Percentiles rank a stretch among this genome's conserved stretches.
These are phyloP conservation scores for Pulveroboletus sp. DNA, from an alignment of 768 basidiomycete genomes.

Conservation along the genomic window DNA sequence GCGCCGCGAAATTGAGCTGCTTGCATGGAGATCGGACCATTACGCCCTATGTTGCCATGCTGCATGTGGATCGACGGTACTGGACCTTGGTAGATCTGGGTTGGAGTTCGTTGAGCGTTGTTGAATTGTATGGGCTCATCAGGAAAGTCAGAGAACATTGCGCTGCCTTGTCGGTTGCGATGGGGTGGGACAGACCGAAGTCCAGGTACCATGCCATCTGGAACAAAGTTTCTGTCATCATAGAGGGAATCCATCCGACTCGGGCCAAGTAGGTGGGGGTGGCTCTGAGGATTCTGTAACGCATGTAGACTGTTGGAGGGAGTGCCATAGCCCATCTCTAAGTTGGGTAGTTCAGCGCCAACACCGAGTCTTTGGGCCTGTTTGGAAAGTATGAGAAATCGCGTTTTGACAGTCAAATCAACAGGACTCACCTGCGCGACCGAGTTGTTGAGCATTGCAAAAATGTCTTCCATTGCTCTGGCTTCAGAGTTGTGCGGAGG, in stretches of 20 bases:
- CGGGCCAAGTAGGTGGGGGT: slow-evolving; percentile 37
- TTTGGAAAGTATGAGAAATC: slow-evolving; percentile 7
- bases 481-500: slow-evolving; percentile 43
- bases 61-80: slow-evolving; percentile 48
- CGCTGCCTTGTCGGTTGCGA: slow-evolving; percentile 52
- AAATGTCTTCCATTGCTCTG: slow-evolving; percentile 73
- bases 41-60: slow-evolving; percentile 48
- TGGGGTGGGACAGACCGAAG: slow-evolving; percentile 64
- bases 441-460: slow-evolving; percentile 78
- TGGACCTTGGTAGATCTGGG: slow-evolving; percentile 54
- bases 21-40: slow-evolving; percentile 52
- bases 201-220: slow-evolving; percentile 84
- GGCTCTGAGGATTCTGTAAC: slow-evolving; percentile 41
- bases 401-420: neutral
- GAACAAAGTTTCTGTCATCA: slow-evolving; percentile 75
- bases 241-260: slow-evolving; percentile 63
- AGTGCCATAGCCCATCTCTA: slow-evolving; percentile 26
- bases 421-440: slow-evolving; percentile 61
- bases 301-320: slow-evolving; percentile 33
- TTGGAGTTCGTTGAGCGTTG: slow-evolving; percentile 51
- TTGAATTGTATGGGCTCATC: slow-evolving; percentile 66
- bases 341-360: slow-evolving; percentile 20
- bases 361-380: slow-evolving; percentile 29
- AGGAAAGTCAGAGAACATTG: slow-evolving; percentile 52
- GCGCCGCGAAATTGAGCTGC: slow-evolving; percentile 65